These are phyloP conservation scores for Ensete ventricosum DNA, from an alignment of 176 grass and related monocot species.

Conservation along the genomic window DNA sequence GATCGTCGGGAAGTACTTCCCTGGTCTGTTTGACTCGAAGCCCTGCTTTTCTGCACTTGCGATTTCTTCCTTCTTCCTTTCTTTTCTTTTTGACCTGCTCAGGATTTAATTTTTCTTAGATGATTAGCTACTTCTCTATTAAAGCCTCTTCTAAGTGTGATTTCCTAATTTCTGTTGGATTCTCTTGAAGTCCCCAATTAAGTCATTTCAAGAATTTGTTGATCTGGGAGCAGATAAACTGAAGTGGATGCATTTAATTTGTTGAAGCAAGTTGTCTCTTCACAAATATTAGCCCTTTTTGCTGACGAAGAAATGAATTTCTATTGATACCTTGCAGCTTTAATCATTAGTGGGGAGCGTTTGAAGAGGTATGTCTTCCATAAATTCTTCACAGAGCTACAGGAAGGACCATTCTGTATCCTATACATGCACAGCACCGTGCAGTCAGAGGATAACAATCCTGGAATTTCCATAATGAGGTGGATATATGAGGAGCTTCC, in stretches of 20 bases:
- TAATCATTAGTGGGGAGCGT: slow-evolving; percentile 51
- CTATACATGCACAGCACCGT: slow-evolving; percentile 84
- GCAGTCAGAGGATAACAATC: slow-evolving; percentile 84
- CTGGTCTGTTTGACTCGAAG: slow-evolving; percentile 26
- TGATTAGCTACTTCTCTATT: no score
- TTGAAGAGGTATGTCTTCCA: slow-evolving; percentile 74
- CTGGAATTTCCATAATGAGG: slow-evolving; percentile 75
- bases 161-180: not conserved
- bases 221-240: no score
- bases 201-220: not conserved
- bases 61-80: not conserved
- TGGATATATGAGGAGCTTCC: slow-evolving; percentile 81
- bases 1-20: slow-evolving; percentile 81
- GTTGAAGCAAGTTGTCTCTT: not conserved
- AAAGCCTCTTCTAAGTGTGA: not conserved
- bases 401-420: slow-evolving; percentile 69
- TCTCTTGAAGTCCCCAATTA: not conserved
- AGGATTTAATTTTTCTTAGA: not conserved
- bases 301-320: not conserved
- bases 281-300: no score
- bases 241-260: not conserved
- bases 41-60: not conserved
- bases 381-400: slow-evolving; percentile 51
- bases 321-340: slow-evolving; percentile 43
- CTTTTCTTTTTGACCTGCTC: not conserved